These are phyloP conservation scores for Leishmania tarentolae DNA, from an alignment of 208 protist species.

Conservation along the genomic window DNA sequence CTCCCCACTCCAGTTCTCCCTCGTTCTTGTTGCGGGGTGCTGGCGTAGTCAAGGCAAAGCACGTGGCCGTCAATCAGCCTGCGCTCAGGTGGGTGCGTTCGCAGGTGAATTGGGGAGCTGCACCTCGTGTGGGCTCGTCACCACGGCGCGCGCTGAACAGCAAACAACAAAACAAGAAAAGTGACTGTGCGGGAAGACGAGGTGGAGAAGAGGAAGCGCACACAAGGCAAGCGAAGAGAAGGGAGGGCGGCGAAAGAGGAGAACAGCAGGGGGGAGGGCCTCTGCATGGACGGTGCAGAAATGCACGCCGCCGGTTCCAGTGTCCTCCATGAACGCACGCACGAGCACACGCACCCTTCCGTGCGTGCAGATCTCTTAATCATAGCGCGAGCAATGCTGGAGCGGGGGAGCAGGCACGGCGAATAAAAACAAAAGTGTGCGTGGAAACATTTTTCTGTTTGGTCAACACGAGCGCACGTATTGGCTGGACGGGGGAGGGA, in stretches of 20 bases:
- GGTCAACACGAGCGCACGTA: background rate
- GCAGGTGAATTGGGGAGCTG: background rate
- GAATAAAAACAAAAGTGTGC: background rate
- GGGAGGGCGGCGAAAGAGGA: background rate
- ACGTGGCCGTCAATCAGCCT: slow-evolving; percentile 1
- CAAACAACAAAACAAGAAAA: background rate
- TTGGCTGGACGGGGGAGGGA: background rate
- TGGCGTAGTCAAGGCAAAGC: background rate
- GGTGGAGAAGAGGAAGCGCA: background rate
- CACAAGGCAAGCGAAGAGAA: background rate
- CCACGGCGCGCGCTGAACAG: background rate
- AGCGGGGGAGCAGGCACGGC: background rate
- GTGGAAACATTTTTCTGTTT: slow-evolving; percentile 1
- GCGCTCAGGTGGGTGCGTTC: background rate
- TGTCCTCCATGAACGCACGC: background rate
- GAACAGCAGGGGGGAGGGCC: background rate
- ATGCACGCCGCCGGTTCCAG: background rate
- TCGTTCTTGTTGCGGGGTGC: background rate
- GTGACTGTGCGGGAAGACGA: background rate
- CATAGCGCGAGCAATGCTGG: background rate
- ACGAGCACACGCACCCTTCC: background rate
- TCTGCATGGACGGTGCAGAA: background rate
- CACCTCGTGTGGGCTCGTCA: background rate
- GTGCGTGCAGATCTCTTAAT: background rate
- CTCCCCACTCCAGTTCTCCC: background rate